These are phyloP conservation scores for Filobasidium wieringae DNA, from an alignment of 768 basidiomycete species.

Conservation along the genomic window DNA sequence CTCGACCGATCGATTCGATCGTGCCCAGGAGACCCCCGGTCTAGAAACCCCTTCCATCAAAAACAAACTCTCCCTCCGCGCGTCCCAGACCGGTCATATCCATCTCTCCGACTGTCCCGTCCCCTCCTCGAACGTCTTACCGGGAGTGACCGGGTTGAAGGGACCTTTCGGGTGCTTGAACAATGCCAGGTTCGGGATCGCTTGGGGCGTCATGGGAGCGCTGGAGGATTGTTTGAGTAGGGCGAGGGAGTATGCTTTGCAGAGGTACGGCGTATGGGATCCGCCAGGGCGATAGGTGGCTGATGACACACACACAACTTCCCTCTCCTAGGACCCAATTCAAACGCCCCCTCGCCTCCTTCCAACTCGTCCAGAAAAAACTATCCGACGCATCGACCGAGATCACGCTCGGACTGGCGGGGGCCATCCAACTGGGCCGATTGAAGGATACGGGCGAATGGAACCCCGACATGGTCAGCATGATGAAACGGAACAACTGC, in stretches of 20 bases:
- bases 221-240: constrained; percentile 77
- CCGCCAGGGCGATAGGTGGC: neutral
- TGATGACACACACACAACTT: neutral
- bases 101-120: constrained; percentile 86
- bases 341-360: constrained; percentile 73
- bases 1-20: neutral
- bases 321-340: constrained; percentile 54
- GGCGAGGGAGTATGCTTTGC: constrained; percentile 71
- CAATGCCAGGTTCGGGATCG: constrained; percentile 77
- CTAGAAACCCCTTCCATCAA: constrained; percentile 76
- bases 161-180: constrained; percentile 89
- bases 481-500: constrained; percentile 92
- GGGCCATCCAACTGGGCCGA: constrained; percentile 49
- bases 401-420: constrained; percentile 53
- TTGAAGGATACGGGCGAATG: constrained; percentile 65
- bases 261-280: constrained; percentile 46
- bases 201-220: constrained; percentile 92
- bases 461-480: constrained; percentile 86
- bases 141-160: constrained; percentile 61
- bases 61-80: constrained; percentile 84
- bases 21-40: constrained; percentile 59
- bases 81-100: constrained; percentile 46
- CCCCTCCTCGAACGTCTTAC: constrained; percentile 61
- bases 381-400: constrained; percentile 87
- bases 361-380: constrained; percentile 98